Conservation (phyloP, 768 basidiomycete genomes). For the Lepiota brunneoincarnata region DNA sequence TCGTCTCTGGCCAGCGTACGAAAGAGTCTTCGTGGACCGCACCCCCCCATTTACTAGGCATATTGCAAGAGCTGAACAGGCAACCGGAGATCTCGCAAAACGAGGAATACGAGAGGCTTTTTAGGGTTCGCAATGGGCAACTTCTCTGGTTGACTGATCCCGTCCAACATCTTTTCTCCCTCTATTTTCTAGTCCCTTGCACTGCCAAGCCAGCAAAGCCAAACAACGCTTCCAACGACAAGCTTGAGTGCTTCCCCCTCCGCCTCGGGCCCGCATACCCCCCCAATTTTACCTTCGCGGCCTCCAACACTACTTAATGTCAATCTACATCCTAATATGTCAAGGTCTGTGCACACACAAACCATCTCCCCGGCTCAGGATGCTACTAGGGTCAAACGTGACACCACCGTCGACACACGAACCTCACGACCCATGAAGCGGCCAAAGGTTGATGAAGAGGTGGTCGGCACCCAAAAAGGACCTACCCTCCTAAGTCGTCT, state of each 20-base stretch:
- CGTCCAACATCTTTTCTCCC: conserved; percentile 7
- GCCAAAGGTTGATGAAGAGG: conserved; percentile 9
- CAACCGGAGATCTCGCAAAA: conserved; percentile 20
- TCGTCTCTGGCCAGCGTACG: conserved; percentile 35
- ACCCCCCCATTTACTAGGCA: conserved; percentile 35
- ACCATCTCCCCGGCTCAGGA: background rate
- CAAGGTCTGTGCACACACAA: background rate
- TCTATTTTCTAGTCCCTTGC: conserved; percentile 10
- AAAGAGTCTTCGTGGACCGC: conserved; percentile 38
- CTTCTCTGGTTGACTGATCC: conserved; percentile 18
- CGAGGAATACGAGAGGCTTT: conserved; percentile 36
- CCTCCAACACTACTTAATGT: background rate
- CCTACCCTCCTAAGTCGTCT: conserved; percentile 15
- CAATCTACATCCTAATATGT: background rate
- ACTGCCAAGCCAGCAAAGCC: background rate
- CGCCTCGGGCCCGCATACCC: background rate
- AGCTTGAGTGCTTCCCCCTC: background rate
- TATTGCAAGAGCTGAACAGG: conserved; percentile 28
- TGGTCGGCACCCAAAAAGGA: background rate
- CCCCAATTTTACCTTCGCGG: background rate
- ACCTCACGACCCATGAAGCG: conserved; percentile 4
- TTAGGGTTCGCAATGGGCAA: conserved; percentile 57
- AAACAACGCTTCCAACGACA: background rate
- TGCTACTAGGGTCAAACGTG: background rate
- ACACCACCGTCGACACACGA: background rate